Evolutionary conservation across 2,329 filamentous ascomycete species (phyloP).

Genomic region (Fusarium gaditjirri): DNA sequence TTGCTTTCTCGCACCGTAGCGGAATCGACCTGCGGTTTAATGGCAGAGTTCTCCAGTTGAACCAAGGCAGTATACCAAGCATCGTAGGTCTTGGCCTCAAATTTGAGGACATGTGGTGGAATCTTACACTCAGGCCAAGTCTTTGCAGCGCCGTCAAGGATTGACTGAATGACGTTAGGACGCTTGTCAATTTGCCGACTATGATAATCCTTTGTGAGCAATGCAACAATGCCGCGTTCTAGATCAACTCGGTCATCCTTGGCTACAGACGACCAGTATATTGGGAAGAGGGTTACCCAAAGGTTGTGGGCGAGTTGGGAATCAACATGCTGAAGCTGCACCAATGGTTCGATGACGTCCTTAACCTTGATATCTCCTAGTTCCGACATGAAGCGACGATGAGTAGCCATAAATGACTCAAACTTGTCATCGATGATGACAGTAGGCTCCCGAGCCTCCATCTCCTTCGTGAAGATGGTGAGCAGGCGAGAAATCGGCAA

Average conservation of each 20-base stretch:
- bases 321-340: conserved; percentile 92
- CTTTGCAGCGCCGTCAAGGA: conserved; percentile 87
- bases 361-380: conserved; percentile 86
- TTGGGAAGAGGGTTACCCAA: conserved; percentile 90
- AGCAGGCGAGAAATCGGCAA: conserved; percentile 80
- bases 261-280: conserved; percentile 90
- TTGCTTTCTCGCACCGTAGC: conserved; percentile 90
- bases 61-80: conserved; percentile 96
- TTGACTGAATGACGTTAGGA: conserved; percentile 93
- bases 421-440: conserved; percentile 84
- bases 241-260: conserved; percentile 91
- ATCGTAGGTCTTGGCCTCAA: conserved; percentile 91
- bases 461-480: conserved; percentile 79
- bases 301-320: conserved; percentile 83
- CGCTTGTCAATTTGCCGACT: conserved; percentile 92
- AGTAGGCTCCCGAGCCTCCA: conserved; percentile 71
- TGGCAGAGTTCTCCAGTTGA: conserved; percentile 88
- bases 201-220: conserved; percentile 96
- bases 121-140: conserved; percentile 90
- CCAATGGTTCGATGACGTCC: conserved; percentile 89
- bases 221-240: conserved; percentile 87
- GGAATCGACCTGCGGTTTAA: conserved; percentile 86
- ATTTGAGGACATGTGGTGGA: conserved; percentile 96
- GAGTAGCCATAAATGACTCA: conserved; percentile 79
- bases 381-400: conserved; percentile 85